Percentiles rank a stretch among this genome's conserved stretches.
Evolutionary conservation across 2,329 filamentous ascomycete species (phyloP).

Genomic region (Sclerotinia trifoliorum): DNA sequence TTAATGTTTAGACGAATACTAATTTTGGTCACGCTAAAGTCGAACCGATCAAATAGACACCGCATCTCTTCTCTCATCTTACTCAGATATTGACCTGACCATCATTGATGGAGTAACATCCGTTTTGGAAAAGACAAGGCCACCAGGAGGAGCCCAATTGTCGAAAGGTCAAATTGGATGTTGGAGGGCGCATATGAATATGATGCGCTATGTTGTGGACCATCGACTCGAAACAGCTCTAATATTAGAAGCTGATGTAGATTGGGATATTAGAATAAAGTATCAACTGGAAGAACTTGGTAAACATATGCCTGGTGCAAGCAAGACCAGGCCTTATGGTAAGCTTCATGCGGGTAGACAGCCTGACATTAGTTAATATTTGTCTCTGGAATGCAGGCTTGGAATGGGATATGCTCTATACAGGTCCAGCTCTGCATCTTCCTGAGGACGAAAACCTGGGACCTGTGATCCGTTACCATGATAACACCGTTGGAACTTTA

Average conservation of each 20-base stretch:
- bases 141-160: slow-evolving; percentile 1
- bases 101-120: not conserved
- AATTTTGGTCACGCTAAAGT: not conserved
- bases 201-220: slow-evolving; percentile 15
- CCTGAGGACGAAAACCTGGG: not conserved
- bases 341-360: not conserved
- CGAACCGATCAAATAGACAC: slow-evolving; percentile 14
- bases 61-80: slow-evolving; percentile 5
- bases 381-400: not conserved
- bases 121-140: not conserved
- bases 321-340: slow-evolving; percentile 4
- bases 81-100: slow-evolving; percentile 7
- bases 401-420: slow-evolving; percentile 10
- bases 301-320: slow-evolving; percentile 11
- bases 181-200: slow-evolving; percentile 14
- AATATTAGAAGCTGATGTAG: slow-evolving; percentile 13
- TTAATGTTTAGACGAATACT: not conserved
- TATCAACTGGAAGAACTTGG: slow-evolving; percentile 9
- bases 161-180: not conserved
- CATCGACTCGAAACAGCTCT: slow-evolving; percentile 13
- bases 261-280: slow-evolving; percentile 13
- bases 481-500: not conserved
- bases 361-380: not conserved
- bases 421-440: not conserved
- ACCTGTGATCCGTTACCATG: not conserved